phyloP scores from a whole-genome alignment of 1,284 basidiomycete genomes.

The Singerocomus rubriflavus region DNA sequence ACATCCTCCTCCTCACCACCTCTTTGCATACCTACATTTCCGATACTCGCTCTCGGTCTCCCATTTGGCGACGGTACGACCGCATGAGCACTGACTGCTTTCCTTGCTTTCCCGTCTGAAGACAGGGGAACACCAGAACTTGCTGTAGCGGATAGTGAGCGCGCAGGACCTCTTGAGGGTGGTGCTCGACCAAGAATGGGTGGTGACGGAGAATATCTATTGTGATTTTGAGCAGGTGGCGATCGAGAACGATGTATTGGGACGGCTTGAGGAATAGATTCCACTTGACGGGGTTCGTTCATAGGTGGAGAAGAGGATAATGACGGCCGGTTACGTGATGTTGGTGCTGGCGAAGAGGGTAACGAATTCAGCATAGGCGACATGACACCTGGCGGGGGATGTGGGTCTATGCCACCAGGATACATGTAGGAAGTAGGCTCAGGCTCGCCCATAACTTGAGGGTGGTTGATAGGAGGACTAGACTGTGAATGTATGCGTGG shows the following conservation, averaged over 20 bases:
- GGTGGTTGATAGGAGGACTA: slow-evolving; percentile 26
- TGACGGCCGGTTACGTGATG: slow-evolving; percentile 14
- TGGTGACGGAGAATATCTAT: slow-evolving; percentile 37
- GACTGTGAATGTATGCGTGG: slow-evolving; percentile 34
- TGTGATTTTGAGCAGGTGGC: slow-evolving; percentile 39
- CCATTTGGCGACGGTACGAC: slow-evolving; percentile 39
- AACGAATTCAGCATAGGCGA: slow-evolving; percentile 13
- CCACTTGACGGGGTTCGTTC: slow-evolving; percentile 19
- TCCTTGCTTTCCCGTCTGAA: slow-evolving; percentile 57
- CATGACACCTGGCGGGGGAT: slow-evolving; percentile 16
- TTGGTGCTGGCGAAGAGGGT: slow-evolving; percentile 12
- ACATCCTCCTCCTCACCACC: slow-evolving; percentile 71
- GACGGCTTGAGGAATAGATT: slow-evolving; percentile 14
- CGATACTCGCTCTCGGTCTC: slow-evolving; percentile 41
- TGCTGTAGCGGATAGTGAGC: slow-evolving; percentile 67
- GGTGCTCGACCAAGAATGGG: slow-evolving; percentile 25
- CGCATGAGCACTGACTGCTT: slow-evolving; percentile 65
- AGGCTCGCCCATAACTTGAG: slow-evolving; percentile 25
- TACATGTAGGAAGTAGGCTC: slow-evolving; percentile 23
- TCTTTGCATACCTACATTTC: slow-evolving; percentile 25
- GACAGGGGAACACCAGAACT: slow-evolving; percentile 40
- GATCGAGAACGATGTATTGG: slow-evolving; percentile 31
- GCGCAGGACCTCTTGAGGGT: slow-evolving; percentile 44
- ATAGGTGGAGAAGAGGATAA: slow-evolving; percentile 31
- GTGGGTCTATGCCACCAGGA: slow-evolving; percentile 22